These are phyloP conservation scores for Lentinula raphanica DNA, from an alignment of 768 basidiomycete species.

Conservation along the genomic window DNA sequence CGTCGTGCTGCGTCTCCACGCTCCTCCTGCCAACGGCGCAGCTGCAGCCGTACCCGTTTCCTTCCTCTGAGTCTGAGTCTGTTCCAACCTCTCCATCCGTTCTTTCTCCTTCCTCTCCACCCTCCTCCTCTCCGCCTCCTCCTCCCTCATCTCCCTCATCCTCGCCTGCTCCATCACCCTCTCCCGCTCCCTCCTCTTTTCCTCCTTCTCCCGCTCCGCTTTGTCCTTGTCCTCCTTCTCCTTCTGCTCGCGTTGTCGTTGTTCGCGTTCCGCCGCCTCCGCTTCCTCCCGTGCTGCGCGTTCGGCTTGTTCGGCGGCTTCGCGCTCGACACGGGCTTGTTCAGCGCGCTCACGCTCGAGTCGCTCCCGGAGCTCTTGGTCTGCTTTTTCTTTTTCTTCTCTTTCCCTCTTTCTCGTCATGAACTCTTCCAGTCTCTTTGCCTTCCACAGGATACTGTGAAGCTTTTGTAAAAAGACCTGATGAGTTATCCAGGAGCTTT, in stretches of 20 bases:
- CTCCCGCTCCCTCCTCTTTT: conserved; percentile 43
- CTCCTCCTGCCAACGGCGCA: neutral
- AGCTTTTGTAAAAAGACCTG: too few species aligned
- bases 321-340: neutral
- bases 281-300: neutral
- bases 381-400: conserved; percentile 41
- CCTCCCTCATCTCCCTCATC: conserved; percentile 59
- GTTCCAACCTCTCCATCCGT: conserved; percentile 17
- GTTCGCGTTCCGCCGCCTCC: neutral
- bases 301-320: neutral
- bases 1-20: conserved; percentile 20
- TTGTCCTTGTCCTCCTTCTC: neutral
- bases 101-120: conserved; percentile 24
- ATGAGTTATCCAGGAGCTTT: too few species aligned
- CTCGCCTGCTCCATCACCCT: conserved; percentile 50
- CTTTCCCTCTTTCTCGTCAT: conserved; percentile 56
- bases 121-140: conserved; percentile 56
- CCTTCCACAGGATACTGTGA: too few species aligned
- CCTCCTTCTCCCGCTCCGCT: conserved; percentile 31
- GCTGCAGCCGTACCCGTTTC: neutral
- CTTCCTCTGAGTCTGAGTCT: too few species aligned
- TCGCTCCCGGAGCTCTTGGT: conserved; percentile 31
- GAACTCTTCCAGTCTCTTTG: conserved; percentile 54
- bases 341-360: conserved; percentile 10
- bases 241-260: neutral